Base-by-base conservation (phyloP, 169 alveolate genomes). In the Eimeria nieschulzi region DNA sequence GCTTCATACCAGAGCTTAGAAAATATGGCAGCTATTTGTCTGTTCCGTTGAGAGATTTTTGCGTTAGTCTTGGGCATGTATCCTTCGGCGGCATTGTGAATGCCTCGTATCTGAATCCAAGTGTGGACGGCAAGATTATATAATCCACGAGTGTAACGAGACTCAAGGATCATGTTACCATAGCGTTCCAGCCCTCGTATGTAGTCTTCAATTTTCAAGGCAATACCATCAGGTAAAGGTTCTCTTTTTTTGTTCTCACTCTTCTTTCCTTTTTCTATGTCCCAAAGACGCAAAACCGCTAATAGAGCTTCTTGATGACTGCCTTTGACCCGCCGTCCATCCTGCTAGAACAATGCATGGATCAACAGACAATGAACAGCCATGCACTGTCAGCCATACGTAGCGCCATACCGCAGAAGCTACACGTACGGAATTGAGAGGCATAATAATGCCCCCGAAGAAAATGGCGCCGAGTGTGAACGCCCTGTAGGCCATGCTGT, bases 11-110 rank as follows among this genome's bases (percentile, higher is more conserved):
- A 86, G 23, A 86, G 76, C 75, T 86, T 86, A 53, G 85, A 0
- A 23, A 86, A 86, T 12, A 86, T 33, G 75, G 92, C 92, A 9
- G 75, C 85, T 1, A 86, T n/a, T 25, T 56, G 56, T 23, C 55
- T 66, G 66, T 55, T 54, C 51, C 46, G 9, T 12, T 71, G 19
- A 39, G 61, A 9, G 7, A 53, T n/a, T 21, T 19, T 70, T 9
- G 64, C 6, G 25, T 25, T 23, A 51, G 54, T 86, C 9, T 23
- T 26, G 19, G 83, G 83, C 64, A 39, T 5, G 75, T 55, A 86
- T 75, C 92, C 92, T n/a, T 71, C 56, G 63, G 92, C 85, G 9
- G 92, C 92, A 26, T 86, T 86, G 53, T 64, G 59, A 17, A 86
- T n/a, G 56, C 85, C 85, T 21, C 92, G 55, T 13, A 86, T 21